Conservation (phyloP, 2,329 filamentous ascomycete species). For the Aspergillus novoparasiticus region DNA sequence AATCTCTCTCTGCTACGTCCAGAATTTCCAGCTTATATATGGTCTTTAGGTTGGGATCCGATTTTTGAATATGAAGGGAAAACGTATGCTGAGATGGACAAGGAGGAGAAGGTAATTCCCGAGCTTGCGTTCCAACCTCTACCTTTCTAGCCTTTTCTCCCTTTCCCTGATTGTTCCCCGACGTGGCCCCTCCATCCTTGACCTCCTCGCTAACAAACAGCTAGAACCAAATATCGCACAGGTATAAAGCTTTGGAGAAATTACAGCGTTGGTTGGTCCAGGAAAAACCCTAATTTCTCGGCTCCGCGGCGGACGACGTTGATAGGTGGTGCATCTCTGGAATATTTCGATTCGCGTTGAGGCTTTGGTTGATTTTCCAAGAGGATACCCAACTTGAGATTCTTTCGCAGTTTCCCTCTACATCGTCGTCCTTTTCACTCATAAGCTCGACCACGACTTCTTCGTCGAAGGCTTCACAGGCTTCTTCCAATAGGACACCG, state of each 20-base stretch:
- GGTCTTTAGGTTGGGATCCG: conserved; percentile 79
- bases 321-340: not conserved
- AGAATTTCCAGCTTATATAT: not conserved
- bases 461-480: conserved; percentile 79
- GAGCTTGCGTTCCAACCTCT: not conserved
- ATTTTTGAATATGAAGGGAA: conserved; percentile 91
- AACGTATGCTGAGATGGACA: conserved; percentile 97
- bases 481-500: conserved; percentile 89
- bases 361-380: conserved; percentile 66
- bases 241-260: conserved; percentile 82
- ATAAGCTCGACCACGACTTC: conserved; percentile 86
- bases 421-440: conserved; percentile 79
- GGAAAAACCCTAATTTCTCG: conserved; percentile 22
- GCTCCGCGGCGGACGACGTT: not conserved
- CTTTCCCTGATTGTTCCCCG: not conserved
- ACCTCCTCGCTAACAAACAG: conserved; percentile 19
- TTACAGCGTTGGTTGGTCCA: conserved; percentile 77
- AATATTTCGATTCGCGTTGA: conserved; percentile 29
- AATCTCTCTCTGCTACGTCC: not conserved
- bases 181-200: not conserved
- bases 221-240: conserved; percentile 86
- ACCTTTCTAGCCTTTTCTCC: not conserved
- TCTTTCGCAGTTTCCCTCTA: conserved; percentile 84
- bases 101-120: conserved; percentile 74
- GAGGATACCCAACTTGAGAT: conserved; percentile 79